Conservation (phyloP, 2,329 filamentous ascomycete genomes). For the Incumbomyces delicatus region DNA sequence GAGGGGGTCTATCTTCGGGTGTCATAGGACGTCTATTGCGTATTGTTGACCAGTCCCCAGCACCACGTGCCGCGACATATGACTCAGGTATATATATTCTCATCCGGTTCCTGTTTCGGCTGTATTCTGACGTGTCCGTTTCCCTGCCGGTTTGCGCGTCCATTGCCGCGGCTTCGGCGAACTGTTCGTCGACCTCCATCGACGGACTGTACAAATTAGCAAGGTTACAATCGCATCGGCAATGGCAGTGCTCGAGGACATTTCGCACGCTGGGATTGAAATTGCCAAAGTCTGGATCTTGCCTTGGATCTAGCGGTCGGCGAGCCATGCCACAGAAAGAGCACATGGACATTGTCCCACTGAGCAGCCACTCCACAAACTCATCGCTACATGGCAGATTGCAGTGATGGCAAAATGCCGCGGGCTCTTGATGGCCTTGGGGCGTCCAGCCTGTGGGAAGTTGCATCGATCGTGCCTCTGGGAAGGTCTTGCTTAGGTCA, state of each 20-base stretch:
- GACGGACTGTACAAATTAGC: neutral
- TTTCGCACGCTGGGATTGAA: neutral
- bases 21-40: no score
- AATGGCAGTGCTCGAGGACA: neutral
- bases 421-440: neutral
- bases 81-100: no score
- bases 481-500: neutral
- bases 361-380: neutral
- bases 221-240: neutral
- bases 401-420: neutral
- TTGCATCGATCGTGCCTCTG: neutral
- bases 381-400: neutral
- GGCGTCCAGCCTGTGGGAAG: neutral
- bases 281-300: neutral
- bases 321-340: neutral
- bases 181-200: neutral
- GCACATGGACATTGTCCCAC: neutral
- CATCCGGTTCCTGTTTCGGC: no score
- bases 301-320: neutral
- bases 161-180: neutral
- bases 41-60: no score
- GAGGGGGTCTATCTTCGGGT: no score
- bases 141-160: no score
- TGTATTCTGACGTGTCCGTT: no score
- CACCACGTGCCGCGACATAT: no score